Evolutionary conservation across 148 eudicot genomes (phyloP).

Genomic region (Arctostaphylos glauca): DNA sequence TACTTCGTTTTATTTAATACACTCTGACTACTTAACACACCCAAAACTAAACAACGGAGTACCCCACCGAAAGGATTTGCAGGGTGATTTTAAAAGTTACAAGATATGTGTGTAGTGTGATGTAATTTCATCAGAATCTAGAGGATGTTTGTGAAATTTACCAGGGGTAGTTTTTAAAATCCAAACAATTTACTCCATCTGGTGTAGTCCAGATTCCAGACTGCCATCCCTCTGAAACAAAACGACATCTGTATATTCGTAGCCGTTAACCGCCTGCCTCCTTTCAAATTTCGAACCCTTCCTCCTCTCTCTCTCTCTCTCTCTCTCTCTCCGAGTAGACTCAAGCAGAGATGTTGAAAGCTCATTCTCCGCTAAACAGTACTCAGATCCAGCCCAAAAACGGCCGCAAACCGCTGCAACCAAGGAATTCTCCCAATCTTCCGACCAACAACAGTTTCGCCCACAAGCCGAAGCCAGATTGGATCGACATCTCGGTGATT

Average conservation of each 20-base stretch:
- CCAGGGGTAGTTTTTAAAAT: too few relatives aligned
- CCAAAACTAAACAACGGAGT: too few relatives aligned
- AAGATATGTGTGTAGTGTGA: too few relatives aligned
- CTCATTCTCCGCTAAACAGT: conserved; percentile 14
- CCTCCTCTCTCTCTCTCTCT: conserved; percentile 4
- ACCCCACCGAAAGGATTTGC: too few relatives aligned
- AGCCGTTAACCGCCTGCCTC: conserved; percentile 43
- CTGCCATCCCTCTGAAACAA: neutral
- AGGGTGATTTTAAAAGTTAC: too few relatives aligned
- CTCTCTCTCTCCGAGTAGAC: neutral
- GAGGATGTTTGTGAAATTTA: too few relatives aligned
- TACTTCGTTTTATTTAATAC: too few relatives aligned
- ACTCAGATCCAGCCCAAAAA: conserved; percentile 19
- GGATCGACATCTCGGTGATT: conserved; percentile 9
- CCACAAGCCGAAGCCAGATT: neutral
- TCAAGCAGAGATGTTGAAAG: conserved; percentile 30
- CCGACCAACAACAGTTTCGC: conserved; percentile 10
- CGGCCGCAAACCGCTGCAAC: conserved; percentile 47
- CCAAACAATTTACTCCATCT: neutral
- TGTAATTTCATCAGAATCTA: too few relatives aligned
- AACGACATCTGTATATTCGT: neutral
- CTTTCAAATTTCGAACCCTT: conserved; percentile 48
- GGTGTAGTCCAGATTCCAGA: neutral
- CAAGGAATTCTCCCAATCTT: conserved; percentile 26
- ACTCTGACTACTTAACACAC: too few relatives aligned